Evolutionary conservation across 164 flowering plant species (phyloP), one percentile per base, ranked within the genome.

Genomic region (Liriodendron chinense): DNA sequence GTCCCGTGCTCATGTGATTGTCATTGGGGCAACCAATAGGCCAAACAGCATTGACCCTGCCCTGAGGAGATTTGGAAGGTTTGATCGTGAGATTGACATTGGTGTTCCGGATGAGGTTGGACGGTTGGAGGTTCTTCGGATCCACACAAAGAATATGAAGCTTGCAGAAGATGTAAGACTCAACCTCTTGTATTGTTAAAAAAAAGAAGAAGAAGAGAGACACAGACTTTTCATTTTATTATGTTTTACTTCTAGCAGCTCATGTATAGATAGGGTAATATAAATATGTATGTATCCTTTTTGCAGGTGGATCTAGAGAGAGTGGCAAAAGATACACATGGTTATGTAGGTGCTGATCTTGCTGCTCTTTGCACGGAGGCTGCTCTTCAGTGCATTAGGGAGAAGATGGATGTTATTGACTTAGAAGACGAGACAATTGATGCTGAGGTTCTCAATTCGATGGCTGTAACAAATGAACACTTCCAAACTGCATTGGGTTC

Each of bases 81-180:
- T 89, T 78, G 93, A 89, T 73, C 78, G 93, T 18, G 91, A 88
- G 72, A 89, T 89, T 78, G 93, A 89, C 74, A 87, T 89, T 65
- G 89, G 93, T 50, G 91, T 90, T 47, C 91, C 90, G 1, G 93
- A 88, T 84, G 93, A 90, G 69, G 83, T 90, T 53, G 93, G 93
- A 12, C 77, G 93, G 68, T 68, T 90, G 75, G 93, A 90, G 75
- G 89, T 88, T 72, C 87, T 90, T 20, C 79, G 91, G 5, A 88
- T 90, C 28, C 91, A 90, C 66, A 88, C 93, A 3, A 90, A 88
- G 74, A 90, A 90, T 70, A 90, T 90, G 93, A 90, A 90, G 72
- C 90, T 90, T 73, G 80, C 91, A 8, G 93, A 87, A 50, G 87
- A 90, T 81, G 91, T 89, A 74, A 76, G 86, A 23, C 67, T 65